Base-by-base conservation (phyloP, 805 yeast genomes). In the Komagataella kurtzmanii region DNA sequence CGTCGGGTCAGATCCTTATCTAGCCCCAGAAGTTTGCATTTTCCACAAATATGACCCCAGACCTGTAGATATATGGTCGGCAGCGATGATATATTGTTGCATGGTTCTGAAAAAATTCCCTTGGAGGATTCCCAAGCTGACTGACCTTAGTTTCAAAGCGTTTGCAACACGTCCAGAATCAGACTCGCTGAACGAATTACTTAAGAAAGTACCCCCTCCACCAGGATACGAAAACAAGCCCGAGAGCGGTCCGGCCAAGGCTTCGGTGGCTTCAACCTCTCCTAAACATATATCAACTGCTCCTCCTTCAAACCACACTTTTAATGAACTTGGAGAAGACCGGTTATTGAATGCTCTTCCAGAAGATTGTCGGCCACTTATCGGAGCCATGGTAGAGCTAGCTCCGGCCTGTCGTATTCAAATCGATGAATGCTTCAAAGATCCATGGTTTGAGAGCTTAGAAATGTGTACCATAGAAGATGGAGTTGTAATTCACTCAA, bases 31-130 rank as follows among this genome's bases (percentile, higher is more conserved):
- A 65, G 96, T 87, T 6, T 79, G 90, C 55, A 85, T 88, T 7
- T 84, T 86, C 63, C 73, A 80, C 57, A 83, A 83, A 55, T 89
- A 89, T 61, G 95, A 87, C 63, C 96, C 97, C 14, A 76, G 95
- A 56, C 95, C 97, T 0, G 95, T 89, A 6, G 97, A 89, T 69
- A 79, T 89, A 48, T 89, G 97, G 97, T 86, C 96, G 6, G 81
- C 81, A 40, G 96, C 96, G 7, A 88, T 89, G 54, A 86, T 89
- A 49, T 86, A 85, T 66, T 87, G 95, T 58, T 89, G 97, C 70
- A 88, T 89, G 96, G 79, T 87, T 54, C 72, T 89, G 64, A 84
- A 88, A 62, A 85, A 88, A 68, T 89, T 89, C 68, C 97, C 97
- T 7, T 89, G 97, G 97, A 88, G 88, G 63, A 87, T 88, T 6